Base-by-base conservation (phyloP, 345 rosid species). In the Capsella bursapastoris region DNA sequence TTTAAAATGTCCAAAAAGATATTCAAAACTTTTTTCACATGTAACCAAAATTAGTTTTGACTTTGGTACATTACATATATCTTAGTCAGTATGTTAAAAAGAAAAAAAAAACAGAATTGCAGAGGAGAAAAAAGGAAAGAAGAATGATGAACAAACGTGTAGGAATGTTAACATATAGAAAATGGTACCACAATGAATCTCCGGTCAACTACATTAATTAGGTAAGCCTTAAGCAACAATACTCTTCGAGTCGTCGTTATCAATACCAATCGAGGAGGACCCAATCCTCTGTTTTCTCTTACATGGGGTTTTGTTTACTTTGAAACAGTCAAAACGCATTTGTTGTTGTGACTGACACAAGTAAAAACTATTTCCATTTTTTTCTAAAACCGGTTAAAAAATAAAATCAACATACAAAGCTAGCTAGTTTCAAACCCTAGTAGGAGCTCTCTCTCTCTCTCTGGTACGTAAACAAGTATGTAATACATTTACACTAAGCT, bases 211-310 rank as follows among this genome's bases (percentile, higher is more conserved):
- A 7, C 72, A 74, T 74, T 35, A 49, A 57, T 66, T 57, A 74
- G 60, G 11, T 49, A 29, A 43, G 66, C 43, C 53, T 57, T 73
- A 32, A 38, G 49, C 41, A 47, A 27, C 41, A 47, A 27, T 56
- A 28, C 34, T 38, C 72, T 58, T 66, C 35, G 60, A 37, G 37
- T 74, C 66, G 72, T 66, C 78, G 43, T 58, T 66, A 29, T 66
- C 78, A 18, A 41, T 73, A 43, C 72, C 67, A 58, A 31, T 38
- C 53, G 68, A 29, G 52, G 29, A 74, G 61, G 73, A 74, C 78
- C 73, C 57, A 57, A 0, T 57, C 34, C 44, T 66, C 11, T 31
- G 73, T 58, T 63, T 22, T 58, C 28, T 66, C 61, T 35, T 40
- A 37, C 3, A 49, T 38, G 72, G 72, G 15, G 66, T 48, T 55